A percentile compares a stretch with the other conserved stretches of the same genome.
These are phyloP conservation scores for Ceratocystis variospora DNA, from an alignment of 2,329 filamentous ascomycete species.

Conservation along the genomic window DNA sequence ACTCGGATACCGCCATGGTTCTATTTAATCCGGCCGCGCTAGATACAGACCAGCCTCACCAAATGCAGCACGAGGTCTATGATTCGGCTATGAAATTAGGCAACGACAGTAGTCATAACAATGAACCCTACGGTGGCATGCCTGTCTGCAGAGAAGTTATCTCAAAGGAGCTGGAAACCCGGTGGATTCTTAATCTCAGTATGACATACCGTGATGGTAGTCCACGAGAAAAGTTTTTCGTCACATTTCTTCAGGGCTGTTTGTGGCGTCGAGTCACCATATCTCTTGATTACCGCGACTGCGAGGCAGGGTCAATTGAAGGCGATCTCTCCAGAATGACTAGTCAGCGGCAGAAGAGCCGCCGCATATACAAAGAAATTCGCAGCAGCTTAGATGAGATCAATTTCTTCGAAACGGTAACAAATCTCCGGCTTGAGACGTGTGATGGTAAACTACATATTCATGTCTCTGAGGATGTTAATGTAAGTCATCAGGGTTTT, in stretches of 20 bases:
- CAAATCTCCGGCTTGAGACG: constrained; percentile 87
- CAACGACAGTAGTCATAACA: not conserved
- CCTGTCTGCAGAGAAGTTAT: constrained; percentile 35
- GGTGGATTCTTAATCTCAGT: constrained; percentile 93
- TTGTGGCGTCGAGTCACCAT: constrained; percentile 81
- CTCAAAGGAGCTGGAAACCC: constrained; percentile 67
- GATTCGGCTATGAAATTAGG: not conserved
- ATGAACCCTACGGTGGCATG: constrained; percentile 11
- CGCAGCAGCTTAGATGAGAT: constrained; percentile 86
- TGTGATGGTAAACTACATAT: constrained; percentile 79
- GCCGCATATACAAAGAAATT: constrained; percentile 87
- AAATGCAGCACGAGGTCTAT: not conserved
- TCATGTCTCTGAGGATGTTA: constrained; percentile 92
- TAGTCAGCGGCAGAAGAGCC: constrained; percentile 82
- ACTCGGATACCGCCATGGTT: not conserved
- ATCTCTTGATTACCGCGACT: constrained; percentile 79
- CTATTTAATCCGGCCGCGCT: not conserved
- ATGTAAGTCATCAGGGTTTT: constrained; percentile 35
- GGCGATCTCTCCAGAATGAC: constrained; percentile 62
- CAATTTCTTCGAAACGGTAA: constrained; percentile 90
- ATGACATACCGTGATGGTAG: constrained; percentile 96
- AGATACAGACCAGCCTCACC: not conserved
- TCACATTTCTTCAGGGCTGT: constrained; percentile 77
- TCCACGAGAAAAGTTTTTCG: constrained; percentile 91
- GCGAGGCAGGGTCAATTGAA: constrained; percentile 70